A percentile compares a stretch with the other conserved stretches of the same genome.
Evolutionary conservation across 345 rosid species (phyloP).

Genomic region (Lenwebbia sp.): DNA sequence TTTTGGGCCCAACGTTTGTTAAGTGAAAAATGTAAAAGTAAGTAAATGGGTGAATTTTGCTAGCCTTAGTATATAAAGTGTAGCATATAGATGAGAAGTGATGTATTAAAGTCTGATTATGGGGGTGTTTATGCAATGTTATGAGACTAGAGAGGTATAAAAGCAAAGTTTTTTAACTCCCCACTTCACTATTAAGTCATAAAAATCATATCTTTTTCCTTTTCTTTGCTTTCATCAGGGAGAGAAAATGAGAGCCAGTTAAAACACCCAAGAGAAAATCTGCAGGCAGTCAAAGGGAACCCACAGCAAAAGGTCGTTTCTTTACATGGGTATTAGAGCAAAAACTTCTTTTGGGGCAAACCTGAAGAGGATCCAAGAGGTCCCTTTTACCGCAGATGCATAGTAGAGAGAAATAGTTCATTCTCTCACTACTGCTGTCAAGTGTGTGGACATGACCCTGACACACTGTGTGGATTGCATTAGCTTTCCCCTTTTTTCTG

Average conservation of each 20-base stretch:
- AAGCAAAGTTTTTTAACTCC: background rate
- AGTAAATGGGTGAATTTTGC: background rate
- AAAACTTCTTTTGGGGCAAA: background rate
- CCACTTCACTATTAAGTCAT: background rate
- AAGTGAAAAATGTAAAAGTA: background rate
- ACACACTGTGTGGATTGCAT: background rate
- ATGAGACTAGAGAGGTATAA: background rate
- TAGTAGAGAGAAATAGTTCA: background rate
- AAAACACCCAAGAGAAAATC: background rate
- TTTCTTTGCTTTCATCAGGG: background rate
- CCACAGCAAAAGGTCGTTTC: slow-evolving; percentile 1
- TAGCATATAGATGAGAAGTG: background rate
- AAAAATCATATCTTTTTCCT: background rate
- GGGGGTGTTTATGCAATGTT: background rate
- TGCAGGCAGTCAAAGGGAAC: slow-evolving; percentile 16
- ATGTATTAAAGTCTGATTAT: background rate
- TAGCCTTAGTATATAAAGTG: background rate
- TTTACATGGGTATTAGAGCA: background rate
- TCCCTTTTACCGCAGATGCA: slow-evolving; percentile 3
- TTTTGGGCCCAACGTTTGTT: slow-evolving; percentile 88
- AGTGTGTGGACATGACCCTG: background rate
- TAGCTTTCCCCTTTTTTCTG: background rate
- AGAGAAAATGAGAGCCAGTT: background rate
- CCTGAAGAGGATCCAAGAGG: slow-evolving; percentile 18
- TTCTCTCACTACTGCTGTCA: background rate